These are phyloP conservation scores for Xylaria polymorpha DNA, from an alignment of 2,329 filamentous ascomycete species.

Conservation along the genomic window DNA sequence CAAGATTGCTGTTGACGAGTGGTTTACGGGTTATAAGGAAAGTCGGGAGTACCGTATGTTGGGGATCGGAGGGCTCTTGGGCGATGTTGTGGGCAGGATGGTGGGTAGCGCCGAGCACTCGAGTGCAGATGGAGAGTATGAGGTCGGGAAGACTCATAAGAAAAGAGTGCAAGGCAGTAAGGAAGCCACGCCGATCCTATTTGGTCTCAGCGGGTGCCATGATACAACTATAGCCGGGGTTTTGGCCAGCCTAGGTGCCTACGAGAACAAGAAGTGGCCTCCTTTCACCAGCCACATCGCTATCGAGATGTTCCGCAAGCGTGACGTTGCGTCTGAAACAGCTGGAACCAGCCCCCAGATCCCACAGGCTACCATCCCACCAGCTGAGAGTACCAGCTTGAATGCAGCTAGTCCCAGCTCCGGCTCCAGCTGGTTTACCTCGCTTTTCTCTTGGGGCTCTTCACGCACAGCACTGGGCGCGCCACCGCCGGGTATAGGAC, in stretches of 20 bases:
- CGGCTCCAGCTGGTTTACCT: slow-evolving; percentile 50
- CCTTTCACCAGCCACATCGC: slow-evolving; percentile 94
- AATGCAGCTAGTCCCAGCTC: slow-evolving; percentile 30
- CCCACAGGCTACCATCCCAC: slow-evolving; percentile 32
- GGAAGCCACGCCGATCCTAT: slow-evolving; percentile 66
- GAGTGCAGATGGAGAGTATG: slow-evolving; percentile 65
- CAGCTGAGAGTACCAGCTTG: slow-evolving; percentile 25
- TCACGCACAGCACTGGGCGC: slow-evolving; percentile 45
- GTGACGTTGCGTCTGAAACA: slow-evolving; percentile 41
- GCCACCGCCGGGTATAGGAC: slow-evolving; percentile 64
- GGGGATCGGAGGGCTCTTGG: slow-evolving; percentile 86
- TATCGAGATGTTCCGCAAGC: slow-evolving; percentile 83
- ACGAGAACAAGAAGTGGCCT: slow-evolving; percentile 80
- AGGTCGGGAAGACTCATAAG: slow-evolving; percentile 52
- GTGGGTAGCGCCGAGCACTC: slow-evolving; percentile 71
- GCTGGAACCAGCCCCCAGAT: background rate
- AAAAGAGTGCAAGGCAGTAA: slow-evolving; percentile 52
- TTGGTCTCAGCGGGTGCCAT: slow-evolving; percentile 87
- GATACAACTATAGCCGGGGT: slow-evolving; percentile 90
- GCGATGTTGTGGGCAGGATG: slow-evolving; percentile 84
- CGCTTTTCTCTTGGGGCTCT: slow-evolving; percentile 47
- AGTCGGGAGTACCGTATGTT: slow-evolving; percentile 87
- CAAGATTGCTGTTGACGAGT: slow-evolving; percentile 87
- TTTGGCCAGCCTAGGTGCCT: slow-evolving; percentile 82
- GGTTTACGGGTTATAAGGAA: slow-evolving; percentile 89